phyloP scores from a whole-genome alignment of 2,329 filamentous ascomycete species.

The Coniochaeta ligniaria region DNA sequence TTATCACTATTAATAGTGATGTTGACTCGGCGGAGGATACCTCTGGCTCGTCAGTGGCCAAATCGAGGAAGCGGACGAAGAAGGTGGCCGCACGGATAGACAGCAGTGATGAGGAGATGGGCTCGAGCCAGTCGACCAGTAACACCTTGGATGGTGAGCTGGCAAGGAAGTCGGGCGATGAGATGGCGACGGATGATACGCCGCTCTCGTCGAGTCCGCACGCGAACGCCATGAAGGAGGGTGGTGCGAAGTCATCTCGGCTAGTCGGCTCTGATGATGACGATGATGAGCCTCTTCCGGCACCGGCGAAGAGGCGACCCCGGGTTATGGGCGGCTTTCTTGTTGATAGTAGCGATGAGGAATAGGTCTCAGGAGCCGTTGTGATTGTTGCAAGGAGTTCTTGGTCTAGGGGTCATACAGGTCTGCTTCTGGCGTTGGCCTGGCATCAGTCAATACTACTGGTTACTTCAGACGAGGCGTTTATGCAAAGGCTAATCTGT shows the following conservation, averaged over 20 bases:
- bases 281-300: conserved; percentile 27
- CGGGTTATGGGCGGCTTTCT: conserved; percentile 47
- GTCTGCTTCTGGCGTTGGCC: too few relatives aligned
- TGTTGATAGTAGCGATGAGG: conserved; percentile 53
- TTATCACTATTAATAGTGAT: conserved; percentile 21
- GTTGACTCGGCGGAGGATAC: conserved; percentile 11
- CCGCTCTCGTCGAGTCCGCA: not conserved
- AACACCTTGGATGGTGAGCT: not conserved
- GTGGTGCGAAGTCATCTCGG: not conserved
- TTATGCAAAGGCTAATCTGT: too few relatives aligned
- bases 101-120: not conserved
- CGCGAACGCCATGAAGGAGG: not conserved
- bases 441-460: too few relatives aligned
- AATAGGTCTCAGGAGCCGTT: conserved; percentile 23
- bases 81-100: conserved; percentile 3
- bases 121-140: not conserved
- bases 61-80: conserved; percentile 7
- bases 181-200: not conserved
- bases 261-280: conserved; percentile 12
- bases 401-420: not conserved
- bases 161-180: not conserved
- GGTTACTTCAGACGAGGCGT: too few relatives aligned
- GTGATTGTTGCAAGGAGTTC: not conserved
- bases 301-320: conserved; percentile 21
- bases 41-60: conserved; percentile 3